Evolutionary conservation across 495 filamentous ascomycete genomes (phyloP).

Genomic region (Neurospora sp.): DNA sequence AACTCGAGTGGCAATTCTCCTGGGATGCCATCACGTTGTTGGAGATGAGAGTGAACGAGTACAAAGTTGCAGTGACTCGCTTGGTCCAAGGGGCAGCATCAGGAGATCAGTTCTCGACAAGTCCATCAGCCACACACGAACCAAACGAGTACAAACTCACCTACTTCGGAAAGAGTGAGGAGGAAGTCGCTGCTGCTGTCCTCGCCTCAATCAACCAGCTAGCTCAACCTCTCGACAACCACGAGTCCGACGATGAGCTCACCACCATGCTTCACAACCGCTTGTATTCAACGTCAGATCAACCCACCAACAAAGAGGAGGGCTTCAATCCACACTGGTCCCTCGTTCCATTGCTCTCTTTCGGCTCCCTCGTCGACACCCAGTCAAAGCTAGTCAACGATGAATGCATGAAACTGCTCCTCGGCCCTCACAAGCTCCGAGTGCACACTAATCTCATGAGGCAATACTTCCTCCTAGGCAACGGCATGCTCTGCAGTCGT

Average conservation of each 20-base stretch:
- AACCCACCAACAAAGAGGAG: neutral
- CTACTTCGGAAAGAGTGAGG: conserved; percentile 40
- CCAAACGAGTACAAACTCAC: conserved; percentile 17
- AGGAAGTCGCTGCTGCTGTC: conserved; percentile 38
- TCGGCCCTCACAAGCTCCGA: conserved; percentile 61
- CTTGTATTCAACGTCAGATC: conserved; percentile 13
- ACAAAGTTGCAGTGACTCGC: conserved; percentile 44
- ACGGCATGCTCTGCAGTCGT: conserved; percentile 70
- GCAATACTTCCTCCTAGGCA: conserved; percentile 72
- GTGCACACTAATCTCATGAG: conserved; percentile 68
- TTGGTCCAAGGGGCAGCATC: conserved; percentile 21
- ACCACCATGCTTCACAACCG: conserved; percentile 19
- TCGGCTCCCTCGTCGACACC: conserved; percentile 58
- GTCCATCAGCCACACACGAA: neutral
- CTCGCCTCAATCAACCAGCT: conserved; percentile 41
- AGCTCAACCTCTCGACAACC: conserved; percentile 19
- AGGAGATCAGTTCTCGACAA: neutral
- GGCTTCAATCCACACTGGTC: conserved; percentile 60
- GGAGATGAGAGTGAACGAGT: conserved; percentile 49
- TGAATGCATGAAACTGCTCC: conserved; percentile 68
- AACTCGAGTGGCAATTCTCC: conserved; percentile 60
- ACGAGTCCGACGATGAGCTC: conserved; percentile 20
- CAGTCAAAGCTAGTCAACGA: conserved; percentile 71
- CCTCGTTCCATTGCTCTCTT: conserved; percentile 61
- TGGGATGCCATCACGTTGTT: conserved; percentile 64